Conservation (phyloP, 2,329 filamentous ascomycete species). For the Hymenoscyphus salicellus region DNA sequence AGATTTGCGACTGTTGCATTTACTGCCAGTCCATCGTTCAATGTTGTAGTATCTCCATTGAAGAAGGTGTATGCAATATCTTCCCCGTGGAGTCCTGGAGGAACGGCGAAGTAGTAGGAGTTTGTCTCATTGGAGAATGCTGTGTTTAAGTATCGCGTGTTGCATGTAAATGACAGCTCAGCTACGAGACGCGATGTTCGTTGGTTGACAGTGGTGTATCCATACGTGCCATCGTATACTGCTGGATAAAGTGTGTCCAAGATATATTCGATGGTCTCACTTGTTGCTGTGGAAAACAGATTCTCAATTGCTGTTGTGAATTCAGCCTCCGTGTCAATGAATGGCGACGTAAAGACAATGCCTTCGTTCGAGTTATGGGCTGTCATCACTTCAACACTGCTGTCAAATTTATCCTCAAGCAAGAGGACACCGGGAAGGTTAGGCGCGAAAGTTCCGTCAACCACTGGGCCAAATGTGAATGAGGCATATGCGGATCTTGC, state of each 20-base stretch:
- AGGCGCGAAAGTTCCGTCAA: constrained; percentile 49
- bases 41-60: constrained; percentile 37
- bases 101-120: constrained; percentile 51
- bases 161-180: constrained; percentile 50
- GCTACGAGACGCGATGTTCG: constrained; percentile 43
- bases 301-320: constrained; percentile 9
- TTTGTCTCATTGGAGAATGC: constrained; percentile 48
- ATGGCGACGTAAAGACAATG: constrained; percentile 30
- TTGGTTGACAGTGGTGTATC: constrained; percentile 45
- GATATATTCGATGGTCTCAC: constrained; percentile 37
- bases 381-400: constrained; percentile 25
- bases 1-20: constrained; percentile 35
- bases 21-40: constrained; percentile 28
- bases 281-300: constrained; percentile 25
- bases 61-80: constrained; percentile 54
- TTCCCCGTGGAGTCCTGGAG: constrained; percentile 51
- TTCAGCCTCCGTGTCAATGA: constrained; percentile 22
- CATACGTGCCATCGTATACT: constrained; percentile 43
- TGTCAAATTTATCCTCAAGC: constrained; percentile 43
- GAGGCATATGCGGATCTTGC: constrained; percentile 8
- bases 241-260: constrained; percentile 47
- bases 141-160: constrained; percentile 48
- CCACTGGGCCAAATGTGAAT: constrained; percentile 41
- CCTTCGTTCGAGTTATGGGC: constrained; percentile 16
- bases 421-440: constrained; percentile 45